Base-by-base conservation (phyloP, 2,329 filamentous ascomycete species). In the Emericellopsis atlantica region DNA sequence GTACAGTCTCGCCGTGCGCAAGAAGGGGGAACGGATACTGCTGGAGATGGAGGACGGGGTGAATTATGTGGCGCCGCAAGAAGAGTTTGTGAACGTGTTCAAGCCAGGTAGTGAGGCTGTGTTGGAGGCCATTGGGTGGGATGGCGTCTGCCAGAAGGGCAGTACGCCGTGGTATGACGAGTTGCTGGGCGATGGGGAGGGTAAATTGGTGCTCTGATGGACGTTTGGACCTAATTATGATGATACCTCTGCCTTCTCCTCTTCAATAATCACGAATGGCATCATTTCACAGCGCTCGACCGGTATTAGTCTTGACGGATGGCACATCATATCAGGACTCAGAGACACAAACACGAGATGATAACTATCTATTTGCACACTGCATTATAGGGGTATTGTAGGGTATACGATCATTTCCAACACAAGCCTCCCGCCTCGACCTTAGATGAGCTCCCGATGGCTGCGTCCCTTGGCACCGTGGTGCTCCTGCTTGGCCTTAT, bases 131-230 rank as follows among this genome's bases (percentile, higher is more conserved):
- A 37, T 40, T 8, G 22, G n/a, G 1, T 62, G 58, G 58, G 53
- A 60, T 22, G 55, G 45, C 5, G 48, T 62, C 3, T 62, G 59
- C 40, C 57, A 60, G 40, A 54, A 51, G 38, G 50, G 49, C 5
- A 42, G 44, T 18, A 48, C 40, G 37, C 43, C 47, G 4, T 62
- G 59, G 59, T 47, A 59, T 24, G 51, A 59, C 10, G 52, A 54
- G 41, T 38, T 62, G 0, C 61, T 62, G 45, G 54, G 50, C 3
- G 59, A 62, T 29, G 45, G 42, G 3, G 50, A 58, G 33, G 59
- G 59, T 0, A 52, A 55, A 4, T 37, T 60, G 36, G 41, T 47
- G 8, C 36, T 45, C 16, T 49, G 15, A 44, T 38, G 18, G n/a
- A 23, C 7, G 3, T 14, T 35, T 35, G n/a, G 9, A 32, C 3